Percentiles rank a stretch among this genome's conserved stretches.
phyloP scores from a whole-genome alignment of 345 rosid species.

The Luvunga scandens region DNA sequence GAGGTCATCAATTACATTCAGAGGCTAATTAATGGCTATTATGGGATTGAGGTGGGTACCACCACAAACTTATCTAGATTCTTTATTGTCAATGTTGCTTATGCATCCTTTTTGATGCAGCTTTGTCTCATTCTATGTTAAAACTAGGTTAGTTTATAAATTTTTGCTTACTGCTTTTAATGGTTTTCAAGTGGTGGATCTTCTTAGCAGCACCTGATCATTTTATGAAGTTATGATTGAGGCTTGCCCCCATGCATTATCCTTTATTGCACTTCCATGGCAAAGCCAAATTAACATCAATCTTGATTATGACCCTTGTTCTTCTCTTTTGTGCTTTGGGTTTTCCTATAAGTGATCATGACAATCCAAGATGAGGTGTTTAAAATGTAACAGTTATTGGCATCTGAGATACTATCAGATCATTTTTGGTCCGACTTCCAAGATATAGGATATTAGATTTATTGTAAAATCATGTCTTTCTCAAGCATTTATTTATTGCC shows the following conservation, averaged over 20 bases:
- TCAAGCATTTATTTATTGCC: background rate
- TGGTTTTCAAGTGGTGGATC: background rate
- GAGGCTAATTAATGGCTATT: conserved; percentile 49
- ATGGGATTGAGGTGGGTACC: conserved; percentile 62
- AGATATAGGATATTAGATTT: background rate
- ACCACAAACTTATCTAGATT: conserved; percentile 1
- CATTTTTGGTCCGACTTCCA: background rate
- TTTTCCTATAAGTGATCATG: background rate
- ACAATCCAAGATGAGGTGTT: background rate
- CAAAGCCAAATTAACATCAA: background rate
- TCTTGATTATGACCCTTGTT: conserved; percentile 1
- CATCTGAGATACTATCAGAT: background rate
- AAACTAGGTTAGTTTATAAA: conserved; percentile 8
- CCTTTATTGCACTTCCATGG: background rate
- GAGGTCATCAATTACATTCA: conserved; percentile 55
- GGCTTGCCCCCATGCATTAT: background rate
- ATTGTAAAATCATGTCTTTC: background rate
- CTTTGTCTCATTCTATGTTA: background rate
- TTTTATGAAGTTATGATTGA: conserved; percentile 2
- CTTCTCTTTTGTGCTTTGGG: background rate
- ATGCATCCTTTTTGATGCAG: background rate
- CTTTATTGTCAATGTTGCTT: background rate
- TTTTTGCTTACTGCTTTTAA: background rate
- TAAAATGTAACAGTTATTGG: background rate
- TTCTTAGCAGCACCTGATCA: background rate